Conservation (phyloP, 2,329 filamentous ascomycete genomes). For the Cercospora zeina region DNA sequence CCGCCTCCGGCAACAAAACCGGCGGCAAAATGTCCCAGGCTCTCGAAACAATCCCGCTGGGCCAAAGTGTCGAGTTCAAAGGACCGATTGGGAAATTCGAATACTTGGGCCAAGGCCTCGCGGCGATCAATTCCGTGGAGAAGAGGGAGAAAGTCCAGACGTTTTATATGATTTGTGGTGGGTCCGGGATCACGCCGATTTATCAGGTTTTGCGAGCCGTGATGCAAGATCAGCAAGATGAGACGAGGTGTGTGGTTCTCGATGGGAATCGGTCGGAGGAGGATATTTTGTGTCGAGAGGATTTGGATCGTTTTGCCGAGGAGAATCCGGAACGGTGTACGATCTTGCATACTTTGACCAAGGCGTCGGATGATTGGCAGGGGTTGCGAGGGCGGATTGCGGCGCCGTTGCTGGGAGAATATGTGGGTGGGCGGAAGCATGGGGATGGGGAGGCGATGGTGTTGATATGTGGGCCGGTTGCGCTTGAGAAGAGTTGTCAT, state of each 20-base stretch:
- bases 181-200: slow-evolving; percentile 89
- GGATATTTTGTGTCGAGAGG: slow-evolving; percentile 77
- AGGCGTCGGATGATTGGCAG: slow-evolving; percentile 64
- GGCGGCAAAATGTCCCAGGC: slow-evolving; percentile 83
- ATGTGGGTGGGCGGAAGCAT: slow-evolving; percentile 47
- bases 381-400: slow-evolving; percentile 69
- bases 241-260: slow-evolving; percentile 69
- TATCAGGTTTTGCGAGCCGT: slow-evolving; percentile 79
- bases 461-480: slow-evolving; percentile 74
- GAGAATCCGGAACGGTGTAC: slow-evolving; percentile 59
- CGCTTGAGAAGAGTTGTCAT: slow-evolving; percentile 69
- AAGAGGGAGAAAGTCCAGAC: slow-evolving; percentile 61
- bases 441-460: slow-evolving; percentile 57
- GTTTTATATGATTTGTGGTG: slow-evolving; percentile 85
- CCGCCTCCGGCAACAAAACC: no score
- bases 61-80: slow-evolving; percentile 78
- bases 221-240: slow-evolving; percentile 62
- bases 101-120: slow-evolving; percentile 68
- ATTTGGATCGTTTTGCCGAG: slow-evolving; percentile 65
- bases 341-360: slow-evolving; percentile 69
- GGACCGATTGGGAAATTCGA: slow-evolving; percentile 84
- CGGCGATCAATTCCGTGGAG: slow-evolving; percentile 58
- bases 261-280: slow-evolving; percentile 75
- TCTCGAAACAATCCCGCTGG: slow-evolving; percentile 70
- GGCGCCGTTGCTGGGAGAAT: slow-evolving; percentile 60